Base-by-base conservation (phyloP, 768 basidiomycete genomes). In the Kwoniella sp. region DNA sequence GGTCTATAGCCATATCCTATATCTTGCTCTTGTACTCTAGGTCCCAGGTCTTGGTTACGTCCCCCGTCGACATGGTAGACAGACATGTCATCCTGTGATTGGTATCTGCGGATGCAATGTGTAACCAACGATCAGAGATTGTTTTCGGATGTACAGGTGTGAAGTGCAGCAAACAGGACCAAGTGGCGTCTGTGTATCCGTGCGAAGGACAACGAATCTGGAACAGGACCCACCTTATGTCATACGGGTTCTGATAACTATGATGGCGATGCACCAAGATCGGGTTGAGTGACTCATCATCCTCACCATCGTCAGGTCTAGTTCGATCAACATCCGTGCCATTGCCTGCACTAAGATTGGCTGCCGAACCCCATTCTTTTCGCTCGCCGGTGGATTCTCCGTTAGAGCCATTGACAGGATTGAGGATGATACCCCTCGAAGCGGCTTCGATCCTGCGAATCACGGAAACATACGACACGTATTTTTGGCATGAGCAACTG, bases 171-270 rank as follows among this genome's bases (percentile, higher is more conserved):
- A n/a, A n/a, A n/a, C n/a, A n/a, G n/a, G n/a, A n/a, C n/a, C n/a
- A n/a, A n/a, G n/a, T n/a, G n/a, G n/a, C n/a, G n/a, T n/a, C n/a
- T n/a, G n/a, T n/a, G n/a, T n/a, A n/a, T n/a, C n/a, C n/a, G n/a
- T n/a, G n/a, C n/a, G n/a, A n/a, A n/a, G n/a, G n/a, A n/a, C n/a
- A n/a, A n/a, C n/a, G n/a, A 13, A 33, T 6, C 33, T 33, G 6
- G 33, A 50, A 2, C 36, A 37, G n/a, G 13, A 70, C 72, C 64
- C 51, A 73, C 74, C 68, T 60, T 22, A 70, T 65, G 27, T 73
- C 68, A 55, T 72, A 76, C 9, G 70, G 70, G 49, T 68, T 72
- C 44, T 63, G 63, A 54, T 72, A 72, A 40, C 51, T 57, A 19
- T 68, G 63, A 54, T 58, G 67, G 19, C 52, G 22, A 37, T 56